Conservation (phyloP, 768 basidiomycete species). For the Calocera cornea region DNA sequence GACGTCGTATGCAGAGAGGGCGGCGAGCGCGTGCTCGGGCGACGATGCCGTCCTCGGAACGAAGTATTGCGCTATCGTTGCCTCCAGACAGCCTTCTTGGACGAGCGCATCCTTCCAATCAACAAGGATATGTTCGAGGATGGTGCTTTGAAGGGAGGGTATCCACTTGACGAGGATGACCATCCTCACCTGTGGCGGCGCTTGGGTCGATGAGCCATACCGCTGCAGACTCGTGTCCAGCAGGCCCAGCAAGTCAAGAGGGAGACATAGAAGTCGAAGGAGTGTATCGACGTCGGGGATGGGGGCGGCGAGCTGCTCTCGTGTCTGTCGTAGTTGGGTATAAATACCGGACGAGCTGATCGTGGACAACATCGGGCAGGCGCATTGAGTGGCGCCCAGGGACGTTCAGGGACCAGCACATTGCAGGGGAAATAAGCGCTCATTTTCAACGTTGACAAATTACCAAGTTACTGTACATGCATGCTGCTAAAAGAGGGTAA, state of each 20-base stretch:
- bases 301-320: conserved; percentile 16
- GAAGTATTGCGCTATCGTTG: conserved; percentile 55
- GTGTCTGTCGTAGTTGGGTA: background rate
- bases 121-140: conserved; percentile 53
- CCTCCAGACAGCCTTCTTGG: conserved; percentile 31
- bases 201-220: conserved; percentile 24
- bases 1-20: conserved; percentile 35
- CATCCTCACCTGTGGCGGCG: background rate
- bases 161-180: conserved; percentile 17
- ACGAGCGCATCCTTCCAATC: conserved; percentile 49
- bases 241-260: conserved; percentile 43
- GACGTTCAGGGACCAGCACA: background rate
- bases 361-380: background rate
- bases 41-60: conserved; percentile 35
- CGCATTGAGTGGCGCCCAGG: background rate
- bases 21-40: conserved; percentile 38
- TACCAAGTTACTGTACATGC: conserved; percentile 1
- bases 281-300: conserved; percentile 39
- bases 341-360: background rate
- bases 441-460: background rate
- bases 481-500: background rate
- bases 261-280: conserved; percentile 41
- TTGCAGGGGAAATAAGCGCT: background rate
- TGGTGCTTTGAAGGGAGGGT: conserved; percentile 46
- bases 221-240: conserved; percentile 34